A percentile compares a stretch with the other conserved stretches of the same genome.
Conservation (phyloP, 495 filamentous ascomycete species). For the Neurospora sp. region DNA sequence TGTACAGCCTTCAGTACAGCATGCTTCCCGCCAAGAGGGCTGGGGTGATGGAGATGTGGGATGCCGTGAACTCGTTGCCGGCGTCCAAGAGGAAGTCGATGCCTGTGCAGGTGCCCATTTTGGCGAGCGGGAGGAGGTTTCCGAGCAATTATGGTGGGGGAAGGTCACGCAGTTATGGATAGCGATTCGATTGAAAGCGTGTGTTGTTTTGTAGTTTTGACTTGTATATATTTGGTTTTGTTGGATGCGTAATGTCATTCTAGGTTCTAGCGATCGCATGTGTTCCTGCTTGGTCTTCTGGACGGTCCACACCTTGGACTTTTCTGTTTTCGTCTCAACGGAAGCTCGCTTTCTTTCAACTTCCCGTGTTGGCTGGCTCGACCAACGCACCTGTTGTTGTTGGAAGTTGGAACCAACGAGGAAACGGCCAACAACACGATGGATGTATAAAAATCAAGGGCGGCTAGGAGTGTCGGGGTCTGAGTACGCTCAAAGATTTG, state of each 20-base stretch:
- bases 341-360: neutral
- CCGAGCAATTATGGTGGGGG: conserved; percentile 14
- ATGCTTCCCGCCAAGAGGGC: conserved; percentile 84
- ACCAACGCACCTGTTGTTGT: neutral
- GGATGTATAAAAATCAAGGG: neutral
- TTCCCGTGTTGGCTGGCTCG: neutral
- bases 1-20: conserved; percentile 96
- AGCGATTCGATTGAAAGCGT: neutral
- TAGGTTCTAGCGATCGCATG: neutral
- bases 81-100: conserved; percentile 27
- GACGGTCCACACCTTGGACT: too few species aligned
- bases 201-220: neutral
- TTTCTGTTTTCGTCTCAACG: neutral
- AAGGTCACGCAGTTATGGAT: conserved; percentile 18
- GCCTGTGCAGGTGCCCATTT: conserved; percentile 11
- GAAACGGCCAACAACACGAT: neutral
- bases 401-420: neutral
- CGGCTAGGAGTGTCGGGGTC: neutral
- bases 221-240: neutral
- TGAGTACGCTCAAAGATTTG: neutral
- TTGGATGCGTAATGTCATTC: neutral
- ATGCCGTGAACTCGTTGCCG: conserved; percentile 49
- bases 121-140: conserved; percentile 17
- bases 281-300: too few species aligned
- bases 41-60: conserved; percentile 78